These are phyloP conservation scores for Pontederia paniculata DNA, from an alignment of 176 grass and related monocot genomes.

Conservation along the genomic window DNA sequence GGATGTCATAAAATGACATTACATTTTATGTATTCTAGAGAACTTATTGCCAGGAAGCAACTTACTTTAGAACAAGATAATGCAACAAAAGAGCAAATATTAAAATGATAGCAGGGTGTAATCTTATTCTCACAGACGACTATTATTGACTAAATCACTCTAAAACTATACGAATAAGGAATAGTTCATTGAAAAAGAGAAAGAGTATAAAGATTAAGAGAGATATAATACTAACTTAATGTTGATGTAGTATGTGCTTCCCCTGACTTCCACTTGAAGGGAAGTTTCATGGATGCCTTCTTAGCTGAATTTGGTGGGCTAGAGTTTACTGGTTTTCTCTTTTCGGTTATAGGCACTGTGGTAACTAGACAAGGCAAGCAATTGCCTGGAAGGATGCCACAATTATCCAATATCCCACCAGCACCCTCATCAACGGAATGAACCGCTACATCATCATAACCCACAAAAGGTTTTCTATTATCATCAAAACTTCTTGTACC, in stretches of 20 bases:
- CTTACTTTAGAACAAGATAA: no score
- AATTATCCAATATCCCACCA: slow-evolving; percentile 47
- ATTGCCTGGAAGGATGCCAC: slow-evolving; percentile 61
- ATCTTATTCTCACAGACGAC: no score
- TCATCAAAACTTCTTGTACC: slow-evolving; percentile 28
- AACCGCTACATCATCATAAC: slow-evolving; percentile 36
- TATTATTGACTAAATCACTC: no score
- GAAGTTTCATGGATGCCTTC: slow-evolving; percentile 73
- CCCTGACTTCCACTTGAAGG: slow-evolving; percentile 77
- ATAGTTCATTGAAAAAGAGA: neutral
- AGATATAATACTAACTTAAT: slow-evolving; percentile 38
- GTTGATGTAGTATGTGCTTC: slow-evolving; percentile 55
- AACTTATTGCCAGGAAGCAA: no score
- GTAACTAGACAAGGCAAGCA: slow-evolving; percentile 79
- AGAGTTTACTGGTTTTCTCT: slow-evolving; percentile 50
- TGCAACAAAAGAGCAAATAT: no score
- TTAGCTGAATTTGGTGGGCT: slow-evolving; percentile 66
- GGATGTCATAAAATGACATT: no score
- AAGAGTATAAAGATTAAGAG: neutral
- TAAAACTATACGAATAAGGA: no score
- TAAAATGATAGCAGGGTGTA: no score
- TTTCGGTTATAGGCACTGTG: slow-evolving; percentile 46
- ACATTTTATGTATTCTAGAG: no score
- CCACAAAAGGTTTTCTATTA: slow-evolving; percentile 32
- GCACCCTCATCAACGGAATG: slow-evolving; percentile 28